Evolutionary conservation across 2,329 filamentous ascomycete species (phyloP).

Genomic region (Zasmidium cellare): DNA sequence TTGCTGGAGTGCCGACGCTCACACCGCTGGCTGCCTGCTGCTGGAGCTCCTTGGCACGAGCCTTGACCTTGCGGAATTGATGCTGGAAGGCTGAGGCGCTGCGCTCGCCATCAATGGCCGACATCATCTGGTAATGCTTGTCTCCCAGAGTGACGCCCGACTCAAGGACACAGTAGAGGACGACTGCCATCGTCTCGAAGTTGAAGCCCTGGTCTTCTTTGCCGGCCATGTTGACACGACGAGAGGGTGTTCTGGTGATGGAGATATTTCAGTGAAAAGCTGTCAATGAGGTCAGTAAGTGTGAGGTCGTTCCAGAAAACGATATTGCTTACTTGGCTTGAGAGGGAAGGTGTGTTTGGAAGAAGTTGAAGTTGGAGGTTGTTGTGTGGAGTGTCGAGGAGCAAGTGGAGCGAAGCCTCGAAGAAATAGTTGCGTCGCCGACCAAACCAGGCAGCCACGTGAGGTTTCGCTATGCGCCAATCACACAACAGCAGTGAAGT

Average conservation of each 20-base stretch:
- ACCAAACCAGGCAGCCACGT: not conserved
- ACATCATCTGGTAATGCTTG: conserved; percentile 33
- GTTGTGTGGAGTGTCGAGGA: not conserved
- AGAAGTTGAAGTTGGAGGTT: not conserved
- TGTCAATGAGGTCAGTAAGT: not conserved
- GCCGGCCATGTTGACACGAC: conserved; percentile 2
- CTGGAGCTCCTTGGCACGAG: conserved; percentile 27
- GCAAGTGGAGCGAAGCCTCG: not conserved
- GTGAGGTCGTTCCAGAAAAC: not conserved
- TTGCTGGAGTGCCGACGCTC: not conserved
- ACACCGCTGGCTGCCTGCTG: conserved; percentile 1
- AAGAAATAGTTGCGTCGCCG: not conserved
- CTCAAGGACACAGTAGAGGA: conserved; percentile 12
- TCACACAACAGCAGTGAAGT: conserved; percentile 6
- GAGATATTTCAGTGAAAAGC: not conserved
- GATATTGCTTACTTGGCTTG: not conserved
- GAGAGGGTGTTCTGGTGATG: not conserved
- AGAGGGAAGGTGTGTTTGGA: not conserved
- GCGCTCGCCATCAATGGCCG: conserved; percentile 23
- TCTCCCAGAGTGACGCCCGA: conserved; percentile 18
- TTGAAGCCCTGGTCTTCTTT: conserved; percentile 11
- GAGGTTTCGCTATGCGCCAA: conserved; percentile 3
- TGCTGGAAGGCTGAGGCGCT: conserved; percentile 26
- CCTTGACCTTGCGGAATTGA: conserved; percentile 31
- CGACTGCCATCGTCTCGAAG: conserved; percentile 16